Percentiles rank a stretch among this genome's conserved stretches.
These are phyloP conservation scores for Auriculariales sp. DNA, from an alignment of 768 basidiomycete species.

Conservation along the genomic window DNA sequence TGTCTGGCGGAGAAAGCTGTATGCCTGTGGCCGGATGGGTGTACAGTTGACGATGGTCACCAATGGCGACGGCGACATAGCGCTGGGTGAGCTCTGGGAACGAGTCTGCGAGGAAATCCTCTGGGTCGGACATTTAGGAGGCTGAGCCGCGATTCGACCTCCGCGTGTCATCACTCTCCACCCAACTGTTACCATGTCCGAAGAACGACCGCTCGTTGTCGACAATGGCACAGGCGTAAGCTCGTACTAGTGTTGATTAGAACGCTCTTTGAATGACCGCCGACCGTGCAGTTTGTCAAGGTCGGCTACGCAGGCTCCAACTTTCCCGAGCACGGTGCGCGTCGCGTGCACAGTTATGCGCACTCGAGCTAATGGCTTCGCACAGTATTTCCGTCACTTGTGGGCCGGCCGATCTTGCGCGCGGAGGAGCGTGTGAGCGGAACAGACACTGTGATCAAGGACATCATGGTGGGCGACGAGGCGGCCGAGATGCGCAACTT, in stretches of 20 bases:
- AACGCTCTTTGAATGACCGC: not conserved
- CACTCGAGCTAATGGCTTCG: too few relatives aligned
- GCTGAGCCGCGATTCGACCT: too few relatives aligned
- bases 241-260: constrained; percentile 5
- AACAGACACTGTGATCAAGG: constrained; percentile 57
- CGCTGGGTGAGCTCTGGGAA: constrained; percentile 29
- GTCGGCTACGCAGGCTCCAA: constrained; percentile 86
- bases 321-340: constrained; percentile 82
- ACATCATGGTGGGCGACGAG: constrained; percentile 97
- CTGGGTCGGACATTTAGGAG: too few relatives aligned
- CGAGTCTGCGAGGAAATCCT: constrained; percentile 56
- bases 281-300: constrained; percentile 65
- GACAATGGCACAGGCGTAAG: constrained; percentile 83
- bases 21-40: constrained; percentile 13
- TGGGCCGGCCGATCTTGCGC: constrained; percentile 92
- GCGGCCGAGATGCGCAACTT: constrained; percentile 88
- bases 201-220: constrained; percentile 51
- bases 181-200: constrained; percentile 8
- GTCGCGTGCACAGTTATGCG: too few relatives aligned
- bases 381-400: constrained; percentile 87
- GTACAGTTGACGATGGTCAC: constrained; percentile 12
- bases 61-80: constrained; percentile 48
- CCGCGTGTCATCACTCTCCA: too few relatives aligned
- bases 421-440: constrained; percentile 89
- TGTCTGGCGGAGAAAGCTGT: constrained; percentile 45